phyloP scores from a whole-genome alignment of 1,284 basidiomycete species.

The Austroboletus niveus region DNA sequence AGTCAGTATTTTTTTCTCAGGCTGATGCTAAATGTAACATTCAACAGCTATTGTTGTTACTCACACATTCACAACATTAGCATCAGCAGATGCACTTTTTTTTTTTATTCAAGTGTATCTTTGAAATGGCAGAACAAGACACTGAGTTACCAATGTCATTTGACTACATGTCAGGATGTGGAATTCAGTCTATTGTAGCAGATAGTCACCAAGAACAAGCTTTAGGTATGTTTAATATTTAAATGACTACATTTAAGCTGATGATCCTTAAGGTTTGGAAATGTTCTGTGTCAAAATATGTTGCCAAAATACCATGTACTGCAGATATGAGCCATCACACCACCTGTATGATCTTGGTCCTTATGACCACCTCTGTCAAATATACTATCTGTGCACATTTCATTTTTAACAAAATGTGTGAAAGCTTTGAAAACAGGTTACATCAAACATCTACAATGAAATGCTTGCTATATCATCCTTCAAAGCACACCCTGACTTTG shows the following conservation, averaged over 20 bases:
- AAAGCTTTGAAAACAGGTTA: not conserved
- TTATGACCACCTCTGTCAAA: conserved; percentile 1
- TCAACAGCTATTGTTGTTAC: conserved; percentile 2
- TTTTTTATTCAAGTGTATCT: not conserved
- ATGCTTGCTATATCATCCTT: conserved; percentile 5
- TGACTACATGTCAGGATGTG: not conserved
- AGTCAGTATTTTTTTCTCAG: not conserved
- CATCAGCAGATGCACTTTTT: not conserved
- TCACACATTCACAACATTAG: conserved; percentile 1
- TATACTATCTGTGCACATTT: not conserved
- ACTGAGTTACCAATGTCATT: not conserved
- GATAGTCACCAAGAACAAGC: conserved; percentile 4
- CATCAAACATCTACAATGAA: not conserved
- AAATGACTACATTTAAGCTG: too few relatives aligned
- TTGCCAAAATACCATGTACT: too few relatives aligned
- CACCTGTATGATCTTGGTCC: not conserved
- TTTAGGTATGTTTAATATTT: not conserved
- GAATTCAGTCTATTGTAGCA: conserved; percentile 7
- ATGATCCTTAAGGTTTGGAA: not conserved
- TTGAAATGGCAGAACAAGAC: not conserved
- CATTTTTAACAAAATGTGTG: not conserved
- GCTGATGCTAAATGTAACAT: not conserved
- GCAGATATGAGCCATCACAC: not conserved
- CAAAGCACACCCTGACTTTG: not conserved
- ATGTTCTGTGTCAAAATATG: not conserved